These are phyloP conservation scores for Entoloma clypeatum DNA, from an alignment of 1,284 basidiomycete genomes.

Conservation along the genomic window DNA sequence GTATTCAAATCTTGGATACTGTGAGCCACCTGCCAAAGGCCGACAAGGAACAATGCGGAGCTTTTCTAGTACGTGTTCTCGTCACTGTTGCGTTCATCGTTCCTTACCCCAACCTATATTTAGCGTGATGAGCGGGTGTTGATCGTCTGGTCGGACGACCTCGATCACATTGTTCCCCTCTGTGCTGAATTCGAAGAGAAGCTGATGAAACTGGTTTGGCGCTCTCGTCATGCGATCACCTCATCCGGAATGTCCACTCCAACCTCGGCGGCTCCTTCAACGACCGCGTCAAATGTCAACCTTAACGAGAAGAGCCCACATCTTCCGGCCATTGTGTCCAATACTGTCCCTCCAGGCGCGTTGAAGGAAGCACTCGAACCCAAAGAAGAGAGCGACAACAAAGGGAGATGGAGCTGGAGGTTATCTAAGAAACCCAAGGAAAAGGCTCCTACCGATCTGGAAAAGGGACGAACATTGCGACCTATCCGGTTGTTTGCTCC, in stretches of 20 bases:
- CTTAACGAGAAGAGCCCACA: slow-evolving; percentile 39
- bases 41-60: slow-evolving; percentile 81
- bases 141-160: slow-evolving; percentile 73
- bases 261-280: slow-evolving; percentile 36
- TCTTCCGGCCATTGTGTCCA: slow-evolving; percentile 22
- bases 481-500: slow-evolving; percentile 76
- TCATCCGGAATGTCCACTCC: slow-evolving; percentile 37
- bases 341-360: slow-evolving; percentile 26
- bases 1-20: slow-evolving; percentile 65
- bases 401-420: slow-evolving; percentile 38
- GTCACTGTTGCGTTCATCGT: slow-evolving; percentile 1
- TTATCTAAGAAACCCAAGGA: slow-evolving; percentile 36
- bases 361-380: slow-evolving; percentile 29
- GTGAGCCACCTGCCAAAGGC: slow-evolving; percentile 62
- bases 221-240: slow-evolving; percentile 40
- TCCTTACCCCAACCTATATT: slow-evolving; percentile 2
- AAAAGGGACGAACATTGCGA: slow-evolving; percentile 50
- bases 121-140: slow-evolving; percentile 73
- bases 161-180: slow-evolving; percentile 64
- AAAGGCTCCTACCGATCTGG: slow-evolving; percentile 36
- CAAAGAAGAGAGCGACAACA: slow-evolving; percentile 16
- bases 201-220: slow-evolving; percentile 81
- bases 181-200: slow-evolving; percentile 69
- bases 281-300: slow-evolving; percentile 48
- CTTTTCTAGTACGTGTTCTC: slow-evolving; percentile 60